Evolutionary conservation across 495 filamentous ascomycete species (phyloP), one percentile per base, ranked within the genome.

Genomic region (Terfezia boudieri): DNA sequence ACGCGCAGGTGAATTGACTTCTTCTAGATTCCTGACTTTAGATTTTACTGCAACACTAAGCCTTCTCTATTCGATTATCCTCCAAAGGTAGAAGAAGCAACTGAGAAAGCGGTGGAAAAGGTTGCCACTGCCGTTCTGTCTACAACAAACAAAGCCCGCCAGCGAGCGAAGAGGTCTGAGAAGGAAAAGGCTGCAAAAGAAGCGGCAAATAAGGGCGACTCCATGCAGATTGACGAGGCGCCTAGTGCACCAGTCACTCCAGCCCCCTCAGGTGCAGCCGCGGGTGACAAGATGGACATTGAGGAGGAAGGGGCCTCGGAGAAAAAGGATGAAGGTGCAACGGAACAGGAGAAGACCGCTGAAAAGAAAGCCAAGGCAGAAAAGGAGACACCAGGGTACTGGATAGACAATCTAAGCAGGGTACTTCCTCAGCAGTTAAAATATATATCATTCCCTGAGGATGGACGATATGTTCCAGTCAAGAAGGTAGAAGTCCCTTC

Each of bases 1-100:
- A 41, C 3, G 26, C 46, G 26, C n/a, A 23, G 41, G 14, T 53
- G 0, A 16, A 5, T 35, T 55, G 4, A 37, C 57, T 55, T 36
- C 14, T 48, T 36, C 23, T 56, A 94, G 58, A 81, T 94, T 38
- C 88, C 92, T n/a, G 80, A 76, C 65, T 88, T 96, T 80, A 94
- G 90, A 67, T 86, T 94, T 72, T 80, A 93, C 71, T 88, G 86
- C 68, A 86, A 87, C 56, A 90, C 90, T 9, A 80, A 85, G 43
- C 89, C 89, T 20, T 96, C 87, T 62, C 76, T 94, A 53, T 99
- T 96, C 66, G 92, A 96, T 69, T 99, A 96, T 60, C 90, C 92
- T 43, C 92, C 90, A 7, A 87, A 94, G 68, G 82, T 93, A 62
- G 87, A 96, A 64, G 80, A 87, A 59, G 94, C 95, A 73, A 69